Evolutionary conservation across 2,329 filamentous ascomycete genomes (phyloP).

Genomic region (Alternaria consortialis): DNA sequence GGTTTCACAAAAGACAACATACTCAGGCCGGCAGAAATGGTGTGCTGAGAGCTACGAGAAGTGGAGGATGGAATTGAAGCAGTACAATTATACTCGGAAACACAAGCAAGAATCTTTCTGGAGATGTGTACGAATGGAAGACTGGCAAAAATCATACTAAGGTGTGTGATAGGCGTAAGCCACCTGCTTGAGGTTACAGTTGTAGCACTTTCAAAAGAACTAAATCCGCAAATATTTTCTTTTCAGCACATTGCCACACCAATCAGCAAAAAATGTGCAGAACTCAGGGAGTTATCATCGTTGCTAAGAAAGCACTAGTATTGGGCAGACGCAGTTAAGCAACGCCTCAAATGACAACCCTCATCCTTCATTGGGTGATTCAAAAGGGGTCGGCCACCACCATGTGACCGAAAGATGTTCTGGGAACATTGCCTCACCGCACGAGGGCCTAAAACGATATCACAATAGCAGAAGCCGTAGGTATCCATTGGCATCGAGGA

Average conservation of each 20-base stretch:
- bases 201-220: background rate
- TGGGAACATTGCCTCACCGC: background rate
- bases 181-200: background rate
- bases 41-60: background rate
- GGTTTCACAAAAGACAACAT: background rate
- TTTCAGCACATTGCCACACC: background rate
- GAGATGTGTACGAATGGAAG: background rate
- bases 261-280: background rate
- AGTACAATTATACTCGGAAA: background rate
- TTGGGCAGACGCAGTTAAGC: background rate
- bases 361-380: background rate
- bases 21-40: background rate
- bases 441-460: background rate
- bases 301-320: background rate
- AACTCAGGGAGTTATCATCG: background rate
- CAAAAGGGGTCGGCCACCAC: background rate
- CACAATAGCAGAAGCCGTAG: background rate
- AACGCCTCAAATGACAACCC: background rate
- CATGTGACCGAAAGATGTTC: background rate
- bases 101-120: background rate
- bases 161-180: background rate
- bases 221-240: background rate
- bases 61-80: background rate
- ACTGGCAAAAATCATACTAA: background rate
- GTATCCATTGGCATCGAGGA: background rate